Percentiles rank a stretch among this genome's conserved stretches.
phyloP scores from a whole-genome alignment of 805 yeast genomes.

The Kodamaea lidongshanica region DNA sequence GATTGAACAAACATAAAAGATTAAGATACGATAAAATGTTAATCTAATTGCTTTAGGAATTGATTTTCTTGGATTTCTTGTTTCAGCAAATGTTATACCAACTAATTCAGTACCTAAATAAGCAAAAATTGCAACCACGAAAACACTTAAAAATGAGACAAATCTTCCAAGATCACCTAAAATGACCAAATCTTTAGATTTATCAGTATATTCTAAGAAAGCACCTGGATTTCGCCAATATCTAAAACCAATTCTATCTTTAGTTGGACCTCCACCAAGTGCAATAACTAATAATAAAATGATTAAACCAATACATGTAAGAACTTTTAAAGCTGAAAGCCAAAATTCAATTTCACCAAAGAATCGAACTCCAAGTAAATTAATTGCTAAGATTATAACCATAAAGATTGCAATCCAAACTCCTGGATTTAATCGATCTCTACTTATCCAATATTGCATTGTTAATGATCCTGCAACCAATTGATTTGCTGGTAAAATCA shows the following conservation, averaged over 20 bases:
- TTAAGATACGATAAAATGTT: conserved; percentile 58
- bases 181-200: conserved; percentile 27
- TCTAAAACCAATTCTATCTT: conserved; percentile 68
- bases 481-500: conserved; percentile 56
- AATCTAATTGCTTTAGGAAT: conserved; percentile 68
- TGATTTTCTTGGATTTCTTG: conserved; percentile 55
- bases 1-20: conserved; percentile 58
- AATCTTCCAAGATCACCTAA: conserved; percentile 48
- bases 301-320: conserved; percentile 63
- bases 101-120: conserved; percentile 65
- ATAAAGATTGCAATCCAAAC: conserved; percentile 50
- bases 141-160: conserved; percentile 54
- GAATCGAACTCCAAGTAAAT: conserved; percentile 44
- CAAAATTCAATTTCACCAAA: conserved; percentile 39
- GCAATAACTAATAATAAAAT: conserved; percentile 56
- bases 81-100: conserved; percentile 71
- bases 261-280: conserved; percentile 73
- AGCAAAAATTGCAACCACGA: conserved; percentile 64
- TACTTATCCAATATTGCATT: conserved; percentile 47
- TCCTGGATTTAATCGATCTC: conserved; percentile 46
- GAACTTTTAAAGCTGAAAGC: conserved; percentile 58
- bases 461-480: conserved; percentile 56
- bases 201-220: conserved; percentile 43
- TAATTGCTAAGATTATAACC: conserved; percentile 35
- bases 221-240: conserved; percentile 71